Percentiles rank a stretch among this genome's conserved stretches.
Evolutionary conservation across 345 rosid species (phyloP).

Genomic region (Acer campestre): DNA sequence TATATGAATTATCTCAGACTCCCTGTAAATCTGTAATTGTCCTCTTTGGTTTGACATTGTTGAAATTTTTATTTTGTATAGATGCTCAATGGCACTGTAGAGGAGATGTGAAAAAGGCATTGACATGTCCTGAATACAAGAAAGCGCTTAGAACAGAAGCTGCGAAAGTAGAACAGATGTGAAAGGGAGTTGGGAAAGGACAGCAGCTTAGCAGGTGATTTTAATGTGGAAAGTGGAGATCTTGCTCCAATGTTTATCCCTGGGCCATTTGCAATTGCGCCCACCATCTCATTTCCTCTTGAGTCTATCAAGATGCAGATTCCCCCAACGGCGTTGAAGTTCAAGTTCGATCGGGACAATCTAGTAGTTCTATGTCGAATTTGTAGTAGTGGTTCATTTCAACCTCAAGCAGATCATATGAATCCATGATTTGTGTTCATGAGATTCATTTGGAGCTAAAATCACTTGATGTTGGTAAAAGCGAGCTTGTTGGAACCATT

Average conservation of each 20-base stretch:
- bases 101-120: slow-evolving; percentile 75
- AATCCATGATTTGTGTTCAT: neutral
- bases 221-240: slow-evolving; percentile 46
- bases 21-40: neutral
- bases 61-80: slow-evolving; percentile 17
- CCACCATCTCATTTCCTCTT: slow-evolving; percentile 85
- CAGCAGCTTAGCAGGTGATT: slow-evolving; percentile 75
- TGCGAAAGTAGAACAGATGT: no score
- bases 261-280: slow-evolving; percentile 85
- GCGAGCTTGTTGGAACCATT: neutral
- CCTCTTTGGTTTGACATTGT: no score
- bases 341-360: slow-evolving; percentile 28
- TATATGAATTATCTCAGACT: neutral
- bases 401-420: neutral
- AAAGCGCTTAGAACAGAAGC: slow-evolving; percentile 71
- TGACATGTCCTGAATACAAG: slow-evolving; percentile 69
- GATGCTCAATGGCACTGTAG: slow-evolving; percentile 95
- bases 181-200: no score
- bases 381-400: slow-evolving; percentile 35
- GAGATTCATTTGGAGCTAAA: neutral
- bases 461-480: neutral
- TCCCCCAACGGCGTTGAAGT: slow-evolving; percentile 26
- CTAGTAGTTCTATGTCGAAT: slow-evolving; percentile 47
- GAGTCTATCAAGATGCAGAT: slow-evolving; percentile 51
- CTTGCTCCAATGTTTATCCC: slow-evolving; percentile 35